These are phyloP conservation scores for Geotrichum carabidarum DNA, from an alignment of 1,139 yeast species.

Conservation along the genomic window DNA sequence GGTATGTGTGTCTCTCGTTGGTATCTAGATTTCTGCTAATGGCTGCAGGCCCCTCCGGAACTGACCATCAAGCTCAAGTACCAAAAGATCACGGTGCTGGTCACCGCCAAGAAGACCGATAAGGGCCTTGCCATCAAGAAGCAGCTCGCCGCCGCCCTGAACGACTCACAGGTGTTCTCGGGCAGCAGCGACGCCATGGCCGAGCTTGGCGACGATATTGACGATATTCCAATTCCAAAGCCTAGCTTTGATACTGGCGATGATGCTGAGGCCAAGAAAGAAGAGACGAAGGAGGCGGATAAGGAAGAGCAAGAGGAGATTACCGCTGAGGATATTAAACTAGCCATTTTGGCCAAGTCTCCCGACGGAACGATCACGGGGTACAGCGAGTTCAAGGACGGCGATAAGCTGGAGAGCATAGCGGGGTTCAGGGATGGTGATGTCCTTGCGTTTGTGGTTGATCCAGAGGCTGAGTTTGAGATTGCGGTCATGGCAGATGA, in stretches of 20 bases:
- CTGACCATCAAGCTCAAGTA: constrained; percentile 13
- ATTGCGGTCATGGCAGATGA: constrained; percentile 9
- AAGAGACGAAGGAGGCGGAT: background rate
- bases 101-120: constrained; percentile 13
- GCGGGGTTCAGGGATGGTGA: constrained; percentile 13
- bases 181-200: background rate
- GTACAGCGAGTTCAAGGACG: constrained; percentile 4
- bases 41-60: constrained; percentile 3
- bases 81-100: constrained; percentile 8
- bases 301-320: background rate
- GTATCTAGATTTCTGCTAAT: too few relatives aligned
- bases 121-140: background rate
- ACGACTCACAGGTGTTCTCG: constrained; percentile 10
- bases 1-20: too few relatives aligned
- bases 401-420: constrained; percentile 7
- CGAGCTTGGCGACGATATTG: constrained; percentile 1
- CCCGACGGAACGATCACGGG: constrained; percentile 4
- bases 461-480: constrained; percentile 9
- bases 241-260: constrained; percentile 4
- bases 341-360: constrained; percentile 1
- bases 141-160: constrained; percentile 6
- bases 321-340: background rate
- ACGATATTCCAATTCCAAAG: constrained; percentile 9
- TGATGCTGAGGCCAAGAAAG: constrained; percentile 1
- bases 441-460: constrained; percentile 10